These are phyloP conservation scores for Colletotrichum ledebouriae DNA, from an alignment of 2,329 filamentous ascomycete species.

Conservation along the genomic window DNA sequence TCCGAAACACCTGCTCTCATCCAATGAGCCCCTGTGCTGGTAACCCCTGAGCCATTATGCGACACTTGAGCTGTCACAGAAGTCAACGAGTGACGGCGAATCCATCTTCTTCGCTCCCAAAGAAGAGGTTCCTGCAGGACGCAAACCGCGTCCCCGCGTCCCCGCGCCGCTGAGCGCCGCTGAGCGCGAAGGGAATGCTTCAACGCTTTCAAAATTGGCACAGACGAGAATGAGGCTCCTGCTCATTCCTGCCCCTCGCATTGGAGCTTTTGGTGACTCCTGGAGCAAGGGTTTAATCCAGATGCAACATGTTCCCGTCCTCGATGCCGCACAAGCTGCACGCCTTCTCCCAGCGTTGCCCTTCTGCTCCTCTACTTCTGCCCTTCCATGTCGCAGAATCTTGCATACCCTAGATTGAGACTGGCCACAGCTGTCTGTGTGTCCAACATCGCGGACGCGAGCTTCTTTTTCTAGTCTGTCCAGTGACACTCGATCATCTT, in stretches of 20 bases:
- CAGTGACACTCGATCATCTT: constrained; percentile 17
- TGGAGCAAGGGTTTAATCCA: constrained; percentile 30
- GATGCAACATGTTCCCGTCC: constrained; percentile 18
- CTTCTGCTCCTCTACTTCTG: not conserved
- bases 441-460: constrained; percentile 6
- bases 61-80: constrained; percentile 40
- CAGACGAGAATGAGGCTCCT: constrained; percentile 18
- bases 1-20: constrained; percentile 32
- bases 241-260: not conserved
- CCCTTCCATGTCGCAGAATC: constrained; percentile 28
- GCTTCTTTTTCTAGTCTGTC: constrained; percentile 24
- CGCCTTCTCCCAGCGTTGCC: constrained; percentile 8
- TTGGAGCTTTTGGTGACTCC: not conserved
- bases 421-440: constrained; percentile 35
- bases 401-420: constrained; percentile 19
- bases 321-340: constrained; percentile 24
- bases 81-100: constrained; percentile 27
- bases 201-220: not conserved
- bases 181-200: no score
- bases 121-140: not conserved
- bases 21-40: constrained; percentile 23
- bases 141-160: no score
- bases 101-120: constrained; percentile 15
- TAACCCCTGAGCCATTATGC: constrained; percentile 27
- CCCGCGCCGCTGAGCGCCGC: no score